These are phyloP conservation scores for Phaseolus coccineus DNA, from an alignment of 331 rosid species.

Conservation along the genomic window DNA sequence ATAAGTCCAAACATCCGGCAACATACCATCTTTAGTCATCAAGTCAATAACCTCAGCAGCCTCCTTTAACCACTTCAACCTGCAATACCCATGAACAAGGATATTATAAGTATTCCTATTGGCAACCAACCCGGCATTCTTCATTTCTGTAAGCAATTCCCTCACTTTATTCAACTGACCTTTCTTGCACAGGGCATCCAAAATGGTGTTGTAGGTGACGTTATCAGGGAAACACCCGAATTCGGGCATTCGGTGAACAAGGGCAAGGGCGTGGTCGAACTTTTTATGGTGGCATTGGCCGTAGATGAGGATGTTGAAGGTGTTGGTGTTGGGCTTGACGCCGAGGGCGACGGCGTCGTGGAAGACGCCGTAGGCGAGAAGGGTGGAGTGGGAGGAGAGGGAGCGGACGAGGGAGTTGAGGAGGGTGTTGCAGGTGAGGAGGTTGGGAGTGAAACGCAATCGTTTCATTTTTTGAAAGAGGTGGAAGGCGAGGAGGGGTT, in stretches of 20 bases:
- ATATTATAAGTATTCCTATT: conserved; percentile 71
- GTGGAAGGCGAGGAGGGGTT: conserved; percentile 67
- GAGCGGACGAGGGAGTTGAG: conserved; percentile 62
- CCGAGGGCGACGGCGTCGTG: conserved; percentile 58
- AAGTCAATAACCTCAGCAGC: conserved; percentile 70
- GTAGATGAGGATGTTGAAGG: conserved; percentile 69
- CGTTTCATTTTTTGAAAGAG: conserved; percentile 79
- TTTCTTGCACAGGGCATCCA: conserved; percentile 68
- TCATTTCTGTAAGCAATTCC: conserved; percentile 73
- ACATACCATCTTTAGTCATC: conserved; percentile 59
- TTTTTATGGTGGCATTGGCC: conserved; percentile 69
- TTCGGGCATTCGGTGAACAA: conserved; percentile 59
- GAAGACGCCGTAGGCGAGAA: conserved; percentile 54
- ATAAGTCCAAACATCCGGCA: conserved; percentile 87
- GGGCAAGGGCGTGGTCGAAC: conserved; percentile 55
- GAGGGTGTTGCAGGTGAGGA: conserved; percentile 78
- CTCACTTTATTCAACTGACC: conserved; percentile 63
- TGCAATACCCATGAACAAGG: conserved; percentile 85
- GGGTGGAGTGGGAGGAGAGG: conserved; percentile 56
- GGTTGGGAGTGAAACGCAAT: conserved; percentile 54
- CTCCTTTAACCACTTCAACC: conserved; percentile 74
- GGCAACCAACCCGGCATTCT: conserved; percentile 60
- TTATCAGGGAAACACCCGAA: conserved; percentile 72
- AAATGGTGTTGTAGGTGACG: conserved; percentile 75
- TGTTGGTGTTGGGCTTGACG: conserved; percentile 52